These are phyloP conservation scores for Fusarium robinianum DNA, from an alignment of 2,329 filamentous ascomycete genomes.

Conservation along the genomic window DNA sequence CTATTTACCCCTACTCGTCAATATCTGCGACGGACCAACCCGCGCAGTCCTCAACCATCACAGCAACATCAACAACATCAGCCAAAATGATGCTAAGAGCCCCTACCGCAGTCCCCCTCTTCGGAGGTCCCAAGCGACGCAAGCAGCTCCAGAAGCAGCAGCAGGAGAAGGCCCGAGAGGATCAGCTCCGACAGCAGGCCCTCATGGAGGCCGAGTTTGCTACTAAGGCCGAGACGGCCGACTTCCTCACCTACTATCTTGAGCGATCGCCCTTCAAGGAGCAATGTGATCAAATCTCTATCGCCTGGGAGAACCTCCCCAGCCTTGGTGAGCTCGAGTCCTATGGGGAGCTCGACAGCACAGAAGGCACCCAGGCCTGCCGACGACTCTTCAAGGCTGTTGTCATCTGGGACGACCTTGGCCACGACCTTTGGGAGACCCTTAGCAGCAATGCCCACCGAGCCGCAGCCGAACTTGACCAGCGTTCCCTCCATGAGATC, in stretches of 20 bases:
- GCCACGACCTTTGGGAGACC: slow-evolving; percentile 42
- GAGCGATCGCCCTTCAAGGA: slow-evolving; percentile 35
- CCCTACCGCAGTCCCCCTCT: slow-evolving; percentile 28
- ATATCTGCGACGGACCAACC: too few relatives aligned
- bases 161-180: slow-evolving; percentile 28
- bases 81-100: slow-evolving; percentile 29
- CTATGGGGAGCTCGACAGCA: slow-evolving; percentile 41
- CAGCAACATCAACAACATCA: slow-evolving; percentile 5
- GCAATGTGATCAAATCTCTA: slow-evolving; percentile 41
- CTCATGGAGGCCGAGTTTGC: slow-evolving; percentile 38
- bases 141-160: slow-evolving; percentile 32
- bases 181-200: slow-evolving; percentile 30
- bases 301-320: slow-evolving; percentile 42
- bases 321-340: slow-evolving; percentile 42
- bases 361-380: slow-evolving; percentile 44
- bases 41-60: not conserved
- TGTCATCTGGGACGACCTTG: slow-evolving; percentile 46
- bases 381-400: slow-evolving; percentile 45
- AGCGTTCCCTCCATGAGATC: slow-evolving; percentile 23
- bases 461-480: slow-evolving; percentile 11
- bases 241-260: slow-evolving; percentile 42
- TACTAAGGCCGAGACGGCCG: slow-evolving; percentile 38
- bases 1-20: slow-evolving; percentile 7
- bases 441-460: slow-evolving; percentile 25
- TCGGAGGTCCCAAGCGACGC: slow-evolving; percentile 34